Base-by-base conservation (phyloP, 75 land plant species). In the Selaginella moellendorffii region DNA sequence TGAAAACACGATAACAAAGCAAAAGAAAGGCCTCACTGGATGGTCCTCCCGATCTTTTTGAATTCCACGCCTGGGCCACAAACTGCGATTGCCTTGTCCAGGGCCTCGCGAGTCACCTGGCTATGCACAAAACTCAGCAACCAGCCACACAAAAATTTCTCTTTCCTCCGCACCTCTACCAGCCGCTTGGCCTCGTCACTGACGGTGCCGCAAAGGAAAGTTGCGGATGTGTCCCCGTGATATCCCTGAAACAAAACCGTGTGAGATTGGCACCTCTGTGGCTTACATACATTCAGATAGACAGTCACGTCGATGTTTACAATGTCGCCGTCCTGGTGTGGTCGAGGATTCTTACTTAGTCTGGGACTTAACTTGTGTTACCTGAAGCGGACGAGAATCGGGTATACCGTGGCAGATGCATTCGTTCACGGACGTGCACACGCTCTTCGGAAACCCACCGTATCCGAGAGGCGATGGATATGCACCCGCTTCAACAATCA, bases 391-490 rank as follows among this genome's bases (percentile, higher is more conserved):
- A 26, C 92, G 82, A 23, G 99, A 95, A 53, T 95, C 99, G 24
- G 99, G 99, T 63, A 95, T 95, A 2, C 99, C 99, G 79, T 95
- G 99, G 70, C 99, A 95, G 52, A 95, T 95, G 70, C 99, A 95
- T 67, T 95, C 99, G 81, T 95, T 95, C 52, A 95, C 86, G 26
- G 99, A 95, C 52, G 99, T 95, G 70, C 99, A 95, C 0, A 95
- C 99, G 72, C 99, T 95, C 81, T 95, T 95, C 29, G 97, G 99
- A 63, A 90, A 95, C 2, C 88, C 86, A 31, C 91, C 88, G 81
- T 95, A 95, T 31, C 92, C 86, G 54, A 95, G 91, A 73, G 99
- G 99, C 31, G 99, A 95, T 18, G 99, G 99, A 68, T 95, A 95
- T n/a, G 99, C 99, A 26, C 97, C 97, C 68, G 88, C 95, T 52